phyloP scores from a whole-genome alignment of 768 basidiomycete species.

The Agrocybe pediades region DNA sequence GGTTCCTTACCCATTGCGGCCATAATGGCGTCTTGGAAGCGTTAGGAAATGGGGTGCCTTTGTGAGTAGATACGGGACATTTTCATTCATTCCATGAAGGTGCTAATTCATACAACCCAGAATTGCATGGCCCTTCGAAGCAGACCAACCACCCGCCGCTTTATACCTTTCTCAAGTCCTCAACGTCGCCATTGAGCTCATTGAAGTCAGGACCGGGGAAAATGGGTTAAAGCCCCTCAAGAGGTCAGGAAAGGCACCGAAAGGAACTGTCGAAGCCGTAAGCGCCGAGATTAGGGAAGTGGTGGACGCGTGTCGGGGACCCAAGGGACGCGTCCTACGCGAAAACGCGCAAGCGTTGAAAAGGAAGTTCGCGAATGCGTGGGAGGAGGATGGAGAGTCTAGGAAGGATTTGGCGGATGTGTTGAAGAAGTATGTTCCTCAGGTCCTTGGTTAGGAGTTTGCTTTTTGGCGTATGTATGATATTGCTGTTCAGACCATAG shows the following conservation, averaged over 20 bases:
- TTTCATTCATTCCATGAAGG: background rate
- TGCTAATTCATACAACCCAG: background rate
- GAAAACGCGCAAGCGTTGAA: background rate
- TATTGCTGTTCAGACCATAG: too few species aligned
- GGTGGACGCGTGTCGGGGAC: background rate
- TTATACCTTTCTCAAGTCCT: background rate
- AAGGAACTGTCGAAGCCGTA: slow-evolving; percentile 1
- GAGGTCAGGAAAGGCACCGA: background rate
- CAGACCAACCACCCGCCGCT: background rate
- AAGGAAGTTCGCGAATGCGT: background rate
- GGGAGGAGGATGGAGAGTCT: background rate
- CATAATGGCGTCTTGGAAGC: slow-evolving; percentile 6
- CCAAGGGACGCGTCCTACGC: background rate
- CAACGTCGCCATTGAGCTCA: background rate
- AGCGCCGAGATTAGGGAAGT: background rate
- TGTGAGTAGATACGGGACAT: slow-evolving; percentile 1
- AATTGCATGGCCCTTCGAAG: slow-evolving; percentile 5
- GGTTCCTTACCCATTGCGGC: slow-evolving; percentile 12
- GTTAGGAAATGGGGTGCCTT: slow-evolving; percentile 6
- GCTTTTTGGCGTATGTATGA: too few species aligned
- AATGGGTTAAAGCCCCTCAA: background rate
- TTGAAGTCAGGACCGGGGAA: slow-evolving; percentile 1
- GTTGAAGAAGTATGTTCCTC: background rate
- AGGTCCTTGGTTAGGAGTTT: background rate
- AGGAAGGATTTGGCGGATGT: background rate